A percentile compares a stretch with the other conserved stretches of the same genome.
These are phyloP conservation scores for Lipomyces oligophaga DNA, from an alignment of 805 yeast genomes.

Conservation along the genomic window DNA sequence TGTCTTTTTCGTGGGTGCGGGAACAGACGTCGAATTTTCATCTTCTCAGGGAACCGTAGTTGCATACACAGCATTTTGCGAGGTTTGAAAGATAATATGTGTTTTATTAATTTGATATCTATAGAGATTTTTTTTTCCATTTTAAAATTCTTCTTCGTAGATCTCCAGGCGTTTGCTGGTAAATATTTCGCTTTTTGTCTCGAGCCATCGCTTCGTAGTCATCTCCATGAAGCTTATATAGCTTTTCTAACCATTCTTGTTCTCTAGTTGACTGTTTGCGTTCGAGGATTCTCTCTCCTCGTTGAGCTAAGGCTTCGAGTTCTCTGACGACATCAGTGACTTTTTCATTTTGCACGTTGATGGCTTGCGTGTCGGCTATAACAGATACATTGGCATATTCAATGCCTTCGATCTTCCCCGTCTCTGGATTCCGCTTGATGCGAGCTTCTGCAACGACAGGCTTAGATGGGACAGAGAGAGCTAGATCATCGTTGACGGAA, in stretches of 20 bases:
- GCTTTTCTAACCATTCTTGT: slow-evolving; percentile 58
- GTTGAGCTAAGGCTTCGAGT: slow-evolving; percentile 59
- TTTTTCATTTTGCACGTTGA: slow-evolving; percentile 28
- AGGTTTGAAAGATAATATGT: slow-evolving; percentile 42
- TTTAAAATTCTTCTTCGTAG: slow-evolving; percentile 63
- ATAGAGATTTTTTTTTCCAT: slow-evolving; percentile 33
- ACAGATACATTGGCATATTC: slow-evolving; percentile 48
- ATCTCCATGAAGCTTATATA: slow-evolving; percentile 79
- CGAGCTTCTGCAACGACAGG: slow-evolving; percentile 6
- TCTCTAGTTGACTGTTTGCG: slow-evolving; percentile 70
- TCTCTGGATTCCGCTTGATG: slow-evolving; percentile 13
- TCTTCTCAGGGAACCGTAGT: slow-evolving; percentile 48
- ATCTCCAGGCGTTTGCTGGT: slow-evolving; percentile 82
- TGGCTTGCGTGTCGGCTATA: slow-evolving; percentile 31
- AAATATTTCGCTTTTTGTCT: slow-evolving; percentile 48
- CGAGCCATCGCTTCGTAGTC: slow-evolving; percentile 86
- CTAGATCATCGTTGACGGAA: neutral
- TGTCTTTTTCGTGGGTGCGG: slow-evolving; percentile 82
- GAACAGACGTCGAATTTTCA: slow-evolving; percentile 55
- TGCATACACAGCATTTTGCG: slow-evolving; percentile 87
- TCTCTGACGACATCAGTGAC: slow-evolving; percentile 60
- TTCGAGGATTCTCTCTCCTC: slow-evolving; percentile 42
- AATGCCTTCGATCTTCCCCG: slow-evolving; percentile 29
- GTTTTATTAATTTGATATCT: neutral
- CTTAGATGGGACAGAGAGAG: neutral